Evolutionary conservation across 2,329 filamentous ascomycete genomes (phyloP).

Genomic region (Leptosphaerulina australis): DNA sequence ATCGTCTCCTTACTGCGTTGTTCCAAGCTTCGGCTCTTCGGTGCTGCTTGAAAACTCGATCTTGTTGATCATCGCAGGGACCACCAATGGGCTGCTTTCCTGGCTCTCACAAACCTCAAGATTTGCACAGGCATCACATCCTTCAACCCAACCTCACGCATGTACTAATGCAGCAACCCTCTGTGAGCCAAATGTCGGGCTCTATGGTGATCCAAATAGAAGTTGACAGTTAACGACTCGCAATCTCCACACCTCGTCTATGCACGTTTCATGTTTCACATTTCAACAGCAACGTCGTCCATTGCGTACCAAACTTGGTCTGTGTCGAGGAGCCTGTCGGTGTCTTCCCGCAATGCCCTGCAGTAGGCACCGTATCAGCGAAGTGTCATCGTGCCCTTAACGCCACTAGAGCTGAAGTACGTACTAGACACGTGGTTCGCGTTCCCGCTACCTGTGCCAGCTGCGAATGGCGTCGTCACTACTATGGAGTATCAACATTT

Average conservation of each 20-base stretch:
- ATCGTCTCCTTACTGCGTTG: background rate
- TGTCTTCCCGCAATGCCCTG: background rate
- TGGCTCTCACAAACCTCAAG: constrained; percentile 3
- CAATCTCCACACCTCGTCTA: background rate
- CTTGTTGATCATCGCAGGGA: constrained; percentile 7
- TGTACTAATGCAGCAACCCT: background rate
- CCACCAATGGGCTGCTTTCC: constrained; percentile 1
- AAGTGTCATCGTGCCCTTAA: background rate
- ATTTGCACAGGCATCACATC: constrained; percentile 16
- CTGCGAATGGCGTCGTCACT: constrained; percentile 5
- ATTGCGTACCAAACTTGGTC: constrained; percentile 1
- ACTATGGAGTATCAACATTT: background rate
- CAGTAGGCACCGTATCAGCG: background rate
- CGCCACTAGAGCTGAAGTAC: constrained; percentile 5
- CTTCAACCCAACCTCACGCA: background rate
- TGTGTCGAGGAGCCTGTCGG: background rate
- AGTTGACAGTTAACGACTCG: background rate
- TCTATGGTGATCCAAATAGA: background rate
- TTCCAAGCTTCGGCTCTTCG: constrained; percentile 10
- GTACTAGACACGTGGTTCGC: constrained; percentile 6
- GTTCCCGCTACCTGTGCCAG: background rate
- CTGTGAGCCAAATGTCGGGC: background rate
- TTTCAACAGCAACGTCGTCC: constrained; percentile 11
- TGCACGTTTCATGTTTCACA: no score
- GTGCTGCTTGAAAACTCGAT: constrained; percentile 6